Evolutionary conservation across 148 eudicot species (phyloP).

Genomic region (Fagopyrum homotropicum): DNA sequence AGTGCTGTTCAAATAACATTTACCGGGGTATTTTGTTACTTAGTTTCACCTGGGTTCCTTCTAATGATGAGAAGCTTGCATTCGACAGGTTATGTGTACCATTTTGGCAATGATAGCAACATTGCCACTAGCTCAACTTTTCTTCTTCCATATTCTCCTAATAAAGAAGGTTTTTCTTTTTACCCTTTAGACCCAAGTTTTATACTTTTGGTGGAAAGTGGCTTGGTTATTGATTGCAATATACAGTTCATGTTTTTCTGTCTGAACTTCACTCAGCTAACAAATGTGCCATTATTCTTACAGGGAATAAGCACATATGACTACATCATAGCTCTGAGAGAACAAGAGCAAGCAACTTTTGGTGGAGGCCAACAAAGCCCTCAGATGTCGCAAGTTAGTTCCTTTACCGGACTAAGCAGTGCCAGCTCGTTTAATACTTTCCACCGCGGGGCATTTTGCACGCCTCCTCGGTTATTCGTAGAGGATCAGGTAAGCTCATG

Average conservation of each 20-base stretch:
- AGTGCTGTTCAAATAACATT: background rate
- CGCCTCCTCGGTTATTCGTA: conserved; percentile 86
- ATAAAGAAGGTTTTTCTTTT: conserved; percentile 60
- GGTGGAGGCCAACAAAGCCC: conserved; percentile 94
- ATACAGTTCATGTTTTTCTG: background rate
- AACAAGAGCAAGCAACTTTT: conserved; percentile 79
- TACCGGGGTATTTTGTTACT: background rate
- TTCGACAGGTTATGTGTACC: conserved; percentile 76
- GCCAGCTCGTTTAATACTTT: conserved; percentile 86
- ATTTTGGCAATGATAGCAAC: conserved; percentile 92
- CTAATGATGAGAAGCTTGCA: background rate
- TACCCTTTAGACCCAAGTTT: background rate
- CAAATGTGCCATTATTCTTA: background rate
- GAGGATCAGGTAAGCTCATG: conserved; percentile 74
- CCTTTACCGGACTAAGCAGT: conserved; percentile 93
- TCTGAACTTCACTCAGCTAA: background rate
- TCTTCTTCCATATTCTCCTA: conserved; percentile 97
- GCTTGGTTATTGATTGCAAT: background rate
- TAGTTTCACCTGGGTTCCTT: background rate
- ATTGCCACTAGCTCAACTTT: conserved; percentile 87
- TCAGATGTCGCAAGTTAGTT: conserved; percentile 92
- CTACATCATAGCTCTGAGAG: conserved; percentile 94
- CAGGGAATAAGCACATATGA: conserved; percentile 98
- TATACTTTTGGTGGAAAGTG: background rate
- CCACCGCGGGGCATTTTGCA: conserved; percentile 92